Evolutionary conservation across 768 basidiomycete genomes (phyloP).

Genomic region (Suillus ampliporus): DNA sequence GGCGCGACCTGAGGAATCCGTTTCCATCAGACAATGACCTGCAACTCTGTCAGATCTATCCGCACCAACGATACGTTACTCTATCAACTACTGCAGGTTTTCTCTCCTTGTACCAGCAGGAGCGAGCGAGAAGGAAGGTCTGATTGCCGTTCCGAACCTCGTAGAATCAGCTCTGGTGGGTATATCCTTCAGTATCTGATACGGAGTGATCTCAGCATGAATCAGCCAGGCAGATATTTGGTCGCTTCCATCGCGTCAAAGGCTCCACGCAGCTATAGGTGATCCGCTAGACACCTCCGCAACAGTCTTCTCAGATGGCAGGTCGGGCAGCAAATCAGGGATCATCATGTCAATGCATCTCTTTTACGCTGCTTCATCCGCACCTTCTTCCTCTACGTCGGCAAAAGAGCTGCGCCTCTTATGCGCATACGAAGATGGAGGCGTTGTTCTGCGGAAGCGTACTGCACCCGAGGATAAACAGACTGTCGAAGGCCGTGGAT

Average conservation of each 20-base stretch:
- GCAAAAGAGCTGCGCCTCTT: conserved; percentile 61
- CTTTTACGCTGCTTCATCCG: conserved; percentile 40
- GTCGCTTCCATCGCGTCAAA: conserved; percentile 66
- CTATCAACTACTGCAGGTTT: conserved; percentile 94
- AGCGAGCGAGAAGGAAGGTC: conserved; percentile 38
- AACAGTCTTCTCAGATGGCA: conserved; percentile 44
- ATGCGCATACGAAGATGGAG: conserved; percentile 85
- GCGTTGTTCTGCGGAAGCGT: conserved; percentile 70
- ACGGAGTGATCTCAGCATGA: conserved; percentile 3
- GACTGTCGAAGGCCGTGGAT: conserved; percentile 73
- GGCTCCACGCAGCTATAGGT: conserved; percentile 88
- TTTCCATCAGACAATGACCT: conserved; percentile 54
- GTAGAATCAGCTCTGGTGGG: conserved; percentile 85
- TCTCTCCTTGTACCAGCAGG: conserved; percentile 55
- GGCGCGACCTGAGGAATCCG: conserved; percentile 55
- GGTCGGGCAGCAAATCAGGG: conserved; percentile 65
- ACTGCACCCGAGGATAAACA: conserved; percentile 40
- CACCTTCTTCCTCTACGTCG: conserved; percentile 39
- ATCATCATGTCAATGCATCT: conserved; percentile 91
- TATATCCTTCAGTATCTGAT: neutral
- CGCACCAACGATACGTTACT: conserved; percentile 60
- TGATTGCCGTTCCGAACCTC: conserved; percentile 86
- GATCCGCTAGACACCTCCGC: conserved; percentile 45
- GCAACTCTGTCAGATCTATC: conserved; percentile 57
- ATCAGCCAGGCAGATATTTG: conserved; percentile 82